Percentiles rank a stretch among this genome's conserved stretches.
These are phyloP conservation scores for Podaxis carcinomalis DNA, from an alignment of 768 basidiomycete species.

Conservation along the genomic window DNA sequence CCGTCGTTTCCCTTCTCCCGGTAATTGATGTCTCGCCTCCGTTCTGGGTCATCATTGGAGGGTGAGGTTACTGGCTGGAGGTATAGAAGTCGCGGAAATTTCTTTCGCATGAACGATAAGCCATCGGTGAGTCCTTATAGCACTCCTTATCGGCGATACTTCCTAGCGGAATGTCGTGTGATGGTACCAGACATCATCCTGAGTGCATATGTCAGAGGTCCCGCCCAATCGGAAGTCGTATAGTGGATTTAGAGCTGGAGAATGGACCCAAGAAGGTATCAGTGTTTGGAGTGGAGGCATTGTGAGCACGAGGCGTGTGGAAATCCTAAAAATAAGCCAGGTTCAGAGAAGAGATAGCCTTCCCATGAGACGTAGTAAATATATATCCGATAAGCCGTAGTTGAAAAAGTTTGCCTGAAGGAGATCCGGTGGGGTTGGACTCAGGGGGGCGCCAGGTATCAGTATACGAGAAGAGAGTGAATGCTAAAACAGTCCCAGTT, in stretches of 20 bases:
- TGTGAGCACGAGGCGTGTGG: conserved; percentile 6
- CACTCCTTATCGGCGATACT: background rate
- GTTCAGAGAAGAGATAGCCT: too few species aligned
- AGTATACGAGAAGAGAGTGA: too few species aligned
- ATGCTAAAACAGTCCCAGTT: too few species aligned
- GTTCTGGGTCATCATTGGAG: background rate
- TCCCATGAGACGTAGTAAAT: background rate
- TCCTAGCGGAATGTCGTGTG: background rate
- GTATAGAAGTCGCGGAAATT: background rate
- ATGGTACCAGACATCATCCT: background rate
- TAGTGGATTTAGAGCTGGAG: conserved; percentile 6
- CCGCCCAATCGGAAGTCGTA: background rate
- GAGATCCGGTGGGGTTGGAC: too few species aligned
- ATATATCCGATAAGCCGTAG: background rate
- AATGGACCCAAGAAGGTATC: background rate
- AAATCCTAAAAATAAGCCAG: background rate
- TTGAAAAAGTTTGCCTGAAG: background rate
- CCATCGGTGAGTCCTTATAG: background rate
- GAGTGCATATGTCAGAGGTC: background rate
- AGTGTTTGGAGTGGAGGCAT: background rate
- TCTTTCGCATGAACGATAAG: background rate
- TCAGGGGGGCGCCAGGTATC: too few species aligned
- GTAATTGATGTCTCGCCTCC: background rate
- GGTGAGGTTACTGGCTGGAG: background rate
- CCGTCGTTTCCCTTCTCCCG: background rate